Base-by-base conservation (phyloP, 352 stramenopile species). In the Peronospora farinosa region DNA sequence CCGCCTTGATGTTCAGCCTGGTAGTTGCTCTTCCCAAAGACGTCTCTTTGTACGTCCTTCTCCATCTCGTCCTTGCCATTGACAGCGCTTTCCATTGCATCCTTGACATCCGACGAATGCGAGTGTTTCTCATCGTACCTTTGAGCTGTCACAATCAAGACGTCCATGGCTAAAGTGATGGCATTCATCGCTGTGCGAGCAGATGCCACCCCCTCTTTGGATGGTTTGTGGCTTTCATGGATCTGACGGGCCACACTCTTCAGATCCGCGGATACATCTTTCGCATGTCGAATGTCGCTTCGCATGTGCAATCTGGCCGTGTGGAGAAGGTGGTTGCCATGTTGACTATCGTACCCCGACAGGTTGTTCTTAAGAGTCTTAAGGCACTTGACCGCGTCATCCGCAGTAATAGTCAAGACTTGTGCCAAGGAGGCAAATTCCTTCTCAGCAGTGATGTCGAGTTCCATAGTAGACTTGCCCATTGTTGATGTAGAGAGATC, bases 321-420 rank as follows among this genome's bases (percentile, higher is more conserved):
- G 31, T 51, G 25, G 12, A 40, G 3, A 25, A 62, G 27, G 19
- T 49, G 45, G 40, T 62, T 47, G 23, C 42, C 46, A 35, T 65
- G 45, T 2, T 45, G 57, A 16, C 33, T 54, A 16, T 65, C 57
- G 31, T 54, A 62, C 5, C 54, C 57, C 3, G 57, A 48, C 23
- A 65, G 15, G 11, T 51, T 65, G 40, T 40, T 65, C 47, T 65
- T 65, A 0, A 65, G 41, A 23, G 45, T 9, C 23, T 48, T 50
- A 7, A 65, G 57, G 19, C 57, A 65, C 17, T 25, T 41, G 12
- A 37, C 40, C 13, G 41, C 46, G 15, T 65, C 52, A 25, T 62
- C 33, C 2, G 51, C 47, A 41, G 46, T 60, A n/a, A 54, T 21
- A 7, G 45, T 23, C 19, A 65, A 27, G 15, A 62, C 47, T 47